A percentile compares a stretch with the other conserved stretches of the same genome.
Evolutionary conservation across 2,329 filamentous ascomycete species (phyloP).

Genomic region (Fusarium torreyae): DNA sequence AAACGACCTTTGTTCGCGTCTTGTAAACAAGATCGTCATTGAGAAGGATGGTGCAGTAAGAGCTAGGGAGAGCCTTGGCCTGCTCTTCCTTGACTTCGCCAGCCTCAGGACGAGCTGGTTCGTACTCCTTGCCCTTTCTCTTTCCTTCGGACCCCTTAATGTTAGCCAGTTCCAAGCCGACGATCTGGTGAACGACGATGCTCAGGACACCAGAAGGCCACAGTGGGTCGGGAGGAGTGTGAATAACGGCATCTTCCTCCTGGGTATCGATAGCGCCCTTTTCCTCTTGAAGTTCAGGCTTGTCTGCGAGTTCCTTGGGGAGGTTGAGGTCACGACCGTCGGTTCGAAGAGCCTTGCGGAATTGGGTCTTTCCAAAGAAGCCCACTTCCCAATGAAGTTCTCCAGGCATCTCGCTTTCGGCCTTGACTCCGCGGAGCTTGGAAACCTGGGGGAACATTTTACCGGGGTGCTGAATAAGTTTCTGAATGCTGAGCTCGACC

Average conservation of each 20-base stretch:
- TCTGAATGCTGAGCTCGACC: conserved; percentile 92
- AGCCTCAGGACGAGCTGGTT: conserved; percentile 84
- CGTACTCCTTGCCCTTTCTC: conserved; percentile 87
- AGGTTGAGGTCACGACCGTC: conserved; percentile 87
- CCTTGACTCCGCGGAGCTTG: conserved; percentile 84
- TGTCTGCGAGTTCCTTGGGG: conserved; percentile 79
- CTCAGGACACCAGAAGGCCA: conserved; percentile 94
- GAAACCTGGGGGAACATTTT: conserved; percentile 94
- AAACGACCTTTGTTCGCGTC: conserved; percentile 94
- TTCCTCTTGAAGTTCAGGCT: conserved; percentile 87
- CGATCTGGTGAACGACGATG: conserved; percentile 92
- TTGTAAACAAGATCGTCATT: conserved; percentile 94
- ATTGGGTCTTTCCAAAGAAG: conserved; percentile 92
- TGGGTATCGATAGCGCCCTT: conserved; percentile 78
- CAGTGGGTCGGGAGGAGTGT: conserved; percentile 94
- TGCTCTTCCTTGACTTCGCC: conserved; percentile 91
- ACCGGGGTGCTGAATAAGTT: conserved; percentile 92
- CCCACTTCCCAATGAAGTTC: conserved; percentile 97
- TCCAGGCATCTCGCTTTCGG: conserved; percentile 90
- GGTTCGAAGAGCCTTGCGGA: conserved; percentile 86
- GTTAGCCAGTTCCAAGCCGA: conserved; percentile 93
- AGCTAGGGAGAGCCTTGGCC: conserved; percentile 83
- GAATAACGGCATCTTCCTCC: conserved; percentile 86
- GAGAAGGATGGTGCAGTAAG: conserved; percentile 92
- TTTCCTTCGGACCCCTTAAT: conserved; percentile 88